A percentile compares a stretch with the other conserved stretches of the same genome.
Conservation (phyloP, 202 grass and related monocot genomes). For the Digitaria exilis region DNA sequence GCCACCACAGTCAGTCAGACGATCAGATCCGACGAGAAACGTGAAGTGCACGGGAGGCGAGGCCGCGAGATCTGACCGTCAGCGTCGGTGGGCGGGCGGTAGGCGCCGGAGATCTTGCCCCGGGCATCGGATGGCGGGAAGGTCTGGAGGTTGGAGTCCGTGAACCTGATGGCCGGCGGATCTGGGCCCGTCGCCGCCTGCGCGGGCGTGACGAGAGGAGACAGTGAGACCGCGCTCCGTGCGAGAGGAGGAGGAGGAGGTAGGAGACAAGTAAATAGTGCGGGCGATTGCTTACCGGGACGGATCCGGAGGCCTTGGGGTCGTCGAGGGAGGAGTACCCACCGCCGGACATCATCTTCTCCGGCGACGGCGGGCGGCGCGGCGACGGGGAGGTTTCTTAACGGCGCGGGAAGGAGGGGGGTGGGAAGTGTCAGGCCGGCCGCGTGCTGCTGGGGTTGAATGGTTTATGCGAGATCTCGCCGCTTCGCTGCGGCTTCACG, state of each 20-base stretch:
- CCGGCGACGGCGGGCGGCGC: constrained; percentile 29
- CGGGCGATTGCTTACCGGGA: constrained; percentile 64
- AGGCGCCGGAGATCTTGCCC: constrained; percentile 91
- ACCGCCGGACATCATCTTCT: constrained; percentile 95
- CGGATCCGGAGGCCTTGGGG: constrained; percentile 90
- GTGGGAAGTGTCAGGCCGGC: not conserved
- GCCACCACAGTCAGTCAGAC: not conserved
- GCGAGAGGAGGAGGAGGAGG: constrained; percentile 1
- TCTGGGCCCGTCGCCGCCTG: constrained; percentile 69
- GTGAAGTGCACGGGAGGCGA: not conserved
- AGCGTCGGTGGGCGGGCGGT: constrained; percentile 89
- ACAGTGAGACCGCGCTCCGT: constrained; percentile 23
- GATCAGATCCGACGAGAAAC: constrained; percentile 36
- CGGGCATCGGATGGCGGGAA: constrained; percentile 81
- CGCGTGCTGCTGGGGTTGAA: not conserved
- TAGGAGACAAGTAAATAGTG: not conserved
- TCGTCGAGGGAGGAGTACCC: constrained; percentile 86
- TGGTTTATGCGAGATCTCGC: constrained; percentile 19
- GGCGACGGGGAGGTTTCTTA: not conserved
- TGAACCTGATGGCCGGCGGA: constrained; percentile 79
- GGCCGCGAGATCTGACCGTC: constrained; percentile 64
- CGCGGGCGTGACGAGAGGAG: not conserved
- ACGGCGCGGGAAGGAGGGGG: constrained; percentile 2
- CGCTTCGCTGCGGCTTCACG: not conserved
- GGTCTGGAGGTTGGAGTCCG: constrained; percentile 89